Conservation (phyloP, 192 early-diverging fungal species). For the Entrophospora sp. region DNA sequence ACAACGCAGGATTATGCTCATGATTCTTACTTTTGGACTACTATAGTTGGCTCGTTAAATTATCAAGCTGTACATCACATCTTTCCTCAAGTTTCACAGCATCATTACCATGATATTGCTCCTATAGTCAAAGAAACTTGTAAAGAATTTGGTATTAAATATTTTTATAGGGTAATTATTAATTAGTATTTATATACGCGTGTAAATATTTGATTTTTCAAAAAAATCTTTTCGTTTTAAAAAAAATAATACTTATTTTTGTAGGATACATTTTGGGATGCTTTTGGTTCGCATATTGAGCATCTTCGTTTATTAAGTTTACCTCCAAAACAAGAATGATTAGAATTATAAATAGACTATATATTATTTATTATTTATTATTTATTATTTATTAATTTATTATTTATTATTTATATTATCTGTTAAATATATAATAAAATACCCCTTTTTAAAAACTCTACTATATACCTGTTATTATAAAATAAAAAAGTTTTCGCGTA, state of each 20-base stretch:
- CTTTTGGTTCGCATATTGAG: slow-evolving; percentile 35
- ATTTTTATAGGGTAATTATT: slow-evolving; percentile 31
- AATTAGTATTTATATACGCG: background rate
- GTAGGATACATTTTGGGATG: slow-evolving; percentile 41
- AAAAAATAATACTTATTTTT: background rate
- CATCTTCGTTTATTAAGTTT: slow-evolving; percentile 35
- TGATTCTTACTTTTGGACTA: slow-evolving; percentile 39
- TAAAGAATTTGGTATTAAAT: slow-evolving; percentile 39
- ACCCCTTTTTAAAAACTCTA: too few relatives aligned
- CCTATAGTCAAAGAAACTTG: slow-evolving; percentile 40
- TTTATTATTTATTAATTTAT: too few relatives aligned
- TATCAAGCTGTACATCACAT: slow-evolving; percentile 45
- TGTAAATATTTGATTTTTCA: background rate
- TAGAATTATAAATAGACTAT: too few relatives aligned
- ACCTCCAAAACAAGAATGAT: slow-evolving; percentile 31
- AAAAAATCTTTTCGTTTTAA: background rate
- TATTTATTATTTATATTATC: too few relatives aligned
- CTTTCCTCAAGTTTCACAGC: slow-evolving; percentile 44
- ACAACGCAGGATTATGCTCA: slow-evolving; percentile 49
- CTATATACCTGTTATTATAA: too few relatives aligned
- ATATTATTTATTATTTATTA: too few relatives aligned
- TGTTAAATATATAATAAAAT: too few relatives aligned
- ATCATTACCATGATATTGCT: slow-evolving; percentile 41
- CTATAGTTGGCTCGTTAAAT: slow-evolving; percentile 40
- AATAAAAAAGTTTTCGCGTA: too few relatives aligned